Base-by-base conservation (phyloP, 306 rosid genomes). In the barrel medic (Medicago truncatula) region DNA sequence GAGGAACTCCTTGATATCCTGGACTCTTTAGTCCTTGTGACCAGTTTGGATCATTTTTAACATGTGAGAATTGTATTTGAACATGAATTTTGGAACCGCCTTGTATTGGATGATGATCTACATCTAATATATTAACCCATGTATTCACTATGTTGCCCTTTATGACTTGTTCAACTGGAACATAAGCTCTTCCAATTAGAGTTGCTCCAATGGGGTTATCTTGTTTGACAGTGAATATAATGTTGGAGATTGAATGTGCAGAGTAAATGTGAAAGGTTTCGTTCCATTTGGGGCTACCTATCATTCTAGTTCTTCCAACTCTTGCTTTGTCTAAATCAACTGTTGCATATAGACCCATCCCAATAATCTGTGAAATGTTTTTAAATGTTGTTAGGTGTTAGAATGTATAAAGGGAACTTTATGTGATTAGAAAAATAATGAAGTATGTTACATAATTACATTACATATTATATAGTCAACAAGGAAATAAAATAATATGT, bases 171-270 rank as follows among this genome's bases (percentile, higher is more conserved):
- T 82, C 88, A 67, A 83, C 91, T 3, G 91, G 89, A 12, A 92
- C 67, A 79, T 87, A 86, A 16, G 97, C 98, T 80, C 93, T 88
- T 66, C 98, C 98, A 49, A 95, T 78, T 15, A 95, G 85, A 21
- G 93, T 90, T 70, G 97, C 97, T 9, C 91, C 89, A 65, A 87
- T 69, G 7, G 82, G 87, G 70, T 84, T 73, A 16, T 77, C 81
- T 60, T 79, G 82, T 88, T 95, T 90, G 46, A 95, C 73, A 8
- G 93, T 90, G 87, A 95, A 90, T 49, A 92, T 77, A 17, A 92
- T 61, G 53, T 87, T 4, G 17, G 93, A 79, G 66, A 92, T 83
- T 20, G 25, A 61, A 76, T 92, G 97, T 12, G 97, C 98, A 67
- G 92, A 87, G 2, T 90, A 92, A 65, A 92, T 83, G 70, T 71